Evolutionary conservation across 1,139 yeast species (phyloP), one percentile per base, ranked within the genome.

Genomic region (Sugiyamaella paludigena): DNA sequence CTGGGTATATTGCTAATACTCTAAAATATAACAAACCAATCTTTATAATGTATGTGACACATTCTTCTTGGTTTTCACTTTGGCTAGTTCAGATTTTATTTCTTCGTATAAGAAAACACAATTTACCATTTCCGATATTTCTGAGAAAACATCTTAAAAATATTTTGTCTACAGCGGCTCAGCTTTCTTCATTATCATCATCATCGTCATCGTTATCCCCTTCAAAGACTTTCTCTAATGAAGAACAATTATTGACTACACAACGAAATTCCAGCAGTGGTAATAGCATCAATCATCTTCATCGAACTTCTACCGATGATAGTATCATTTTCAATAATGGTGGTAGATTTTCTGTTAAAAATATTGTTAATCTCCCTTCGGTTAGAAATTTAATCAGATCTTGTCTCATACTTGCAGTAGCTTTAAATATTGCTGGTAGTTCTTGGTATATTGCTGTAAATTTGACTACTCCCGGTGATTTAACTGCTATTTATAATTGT

Each of bases 391-490:
- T 84, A 24, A 57, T 77, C 38, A 60, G 61, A 44, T 71, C 75
- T 39, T 63, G 80, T 9, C 67, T 75, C 3, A 47, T 76, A 2
- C 69, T 85, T 34, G 76, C 85, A 1, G 40, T 78, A 7, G 78
- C 87, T 6, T 73, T 88, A 52, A 86, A 87, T 9, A 57, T 81
- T 3, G 96, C 95, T 0, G 96, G 95, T 1, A 73, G 79, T 36
- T 81, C 95, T 1, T 88, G 96, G 96, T 88, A 87, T 63, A 79
- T 86, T 13, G 84, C 96, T 7, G 87, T 88, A 80, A 75, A 83
- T 28, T 69, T 86, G 65, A 84, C 96, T 1, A 85, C 89, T 35
- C 88, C 95, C 0, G 77, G 89, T 2, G 96, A 88, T 62, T 84
- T 88, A 28, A 87, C 96, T 2, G 96, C 96, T 8, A 88, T 88